phyloP scores from a whole-genome alignment of 2,329 filamentous ascomycete species.

The Colletotrichum siamense region DNA sequence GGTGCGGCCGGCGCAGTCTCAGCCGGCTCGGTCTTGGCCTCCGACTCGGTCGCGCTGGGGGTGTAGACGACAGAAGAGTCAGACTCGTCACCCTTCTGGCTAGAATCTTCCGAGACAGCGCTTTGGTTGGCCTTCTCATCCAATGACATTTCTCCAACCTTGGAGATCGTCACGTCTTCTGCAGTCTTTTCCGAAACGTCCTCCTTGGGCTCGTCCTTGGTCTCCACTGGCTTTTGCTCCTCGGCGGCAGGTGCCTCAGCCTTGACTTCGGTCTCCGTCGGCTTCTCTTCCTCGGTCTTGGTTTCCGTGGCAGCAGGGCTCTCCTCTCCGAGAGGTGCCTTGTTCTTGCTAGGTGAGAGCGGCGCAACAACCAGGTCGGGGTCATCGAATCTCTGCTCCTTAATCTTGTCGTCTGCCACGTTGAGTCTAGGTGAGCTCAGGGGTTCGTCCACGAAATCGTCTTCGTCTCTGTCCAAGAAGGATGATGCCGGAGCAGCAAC shows the following conservation, averaged over 20 bases:
- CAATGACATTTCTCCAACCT: constrained; percentile 16
- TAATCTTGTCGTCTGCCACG: constrained; percentile 62
- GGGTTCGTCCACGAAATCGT: constrained; percentile 81
- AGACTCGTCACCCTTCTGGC: constrained; percentile 27
- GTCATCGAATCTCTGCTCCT: constrained; percentile 58
- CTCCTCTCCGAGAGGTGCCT: constrained; percentile 25
- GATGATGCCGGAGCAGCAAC: constrained; percentile 25
- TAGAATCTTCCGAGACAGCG: neutral
- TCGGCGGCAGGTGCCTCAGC: neutral
- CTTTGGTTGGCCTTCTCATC: constrained; percentile 6
- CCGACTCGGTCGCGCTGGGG: constrained; percentile 8
- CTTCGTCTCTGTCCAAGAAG: constrained; percentile 61
- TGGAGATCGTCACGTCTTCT: neutral
- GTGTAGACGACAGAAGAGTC: constrained; percentile 31
- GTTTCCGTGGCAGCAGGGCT: constrained; percentile 21
- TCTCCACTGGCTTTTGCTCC: neutral
- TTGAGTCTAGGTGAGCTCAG: constrained; percentile 71
- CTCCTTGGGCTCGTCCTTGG: neutral
- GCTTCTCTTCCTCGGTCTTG: neutral
- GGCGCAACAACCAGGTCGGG: constrained; percentile 62
- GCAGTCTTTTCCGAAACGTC: neutral
- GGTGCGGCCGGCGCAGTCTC: neutral
- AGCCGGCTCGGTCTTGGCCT: constrained; percentile 3
- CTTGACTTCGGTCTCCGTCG: constrained; percentile 4
- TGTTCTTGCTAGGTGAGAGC: constrained; percentile 55